Evolutionary conservation across 2,329 filamentous ascomycete species (phyloP).

Genomic region (Sordariomycetes sp.): DNA sequence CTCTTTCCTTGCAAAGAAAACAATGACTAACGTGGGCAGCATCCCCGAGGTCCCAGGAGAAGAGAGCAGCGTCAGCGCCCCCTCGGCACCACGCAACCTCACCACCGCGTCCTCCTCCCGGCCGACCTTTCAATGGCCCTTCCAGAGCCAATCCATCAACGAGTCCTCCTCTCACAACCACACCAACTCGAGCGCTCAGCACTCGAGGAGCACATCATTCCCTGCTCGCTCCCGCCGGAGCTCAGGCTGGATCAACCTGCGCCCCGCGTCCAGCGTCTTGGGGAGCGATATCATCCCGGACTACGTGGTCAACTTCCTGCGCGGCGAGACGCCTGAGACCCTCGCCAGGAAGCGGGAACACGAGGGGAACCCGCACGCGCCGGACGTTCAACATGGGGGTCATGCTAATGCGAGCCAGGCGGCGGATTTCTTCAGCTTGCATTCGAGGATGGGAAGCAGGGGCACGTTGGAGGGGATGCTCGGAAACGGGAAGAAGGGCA

Average conservation of each 20-base stretch:
- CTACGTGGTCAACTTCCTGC: constrained; percentile 45
- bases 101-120: constrained; percentile 5
- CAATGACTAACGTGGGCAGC: constrained; percentile 1
- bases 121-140: constrained; percentile 4
- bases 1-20: too few relatives aligned
- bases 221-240: neutral
- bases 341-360: constrained; percentile 34
- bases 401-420: neutral
- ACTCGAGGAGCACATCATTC: neutral
- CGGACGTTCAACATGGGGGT: constrained; percentile 12
- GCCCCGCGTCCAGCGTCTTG: constrained; percentile 20
- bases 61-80: too few relatives aligned
- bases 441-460: constrained; percentile 3
- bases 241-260: constrained; percentile 14
- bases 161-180: neutral
- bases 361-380: constrained; percentile 11
- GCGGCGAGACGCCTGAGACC: constrained; percentile 45
- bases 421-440: constrained; percentile 1
- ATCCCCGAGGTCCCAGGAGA: constrained; percentile 5
- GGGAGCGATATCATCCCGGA: constrained; percentile 41
- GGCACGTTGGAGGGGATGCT: constrained; percentile 2
- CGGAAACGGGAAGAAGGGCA: constrained; percentile 9
- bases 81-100: constrained; percentile 1
- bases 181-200: constrained; percentile 3
- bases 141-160: constrained; percentile 3